These are phyloP conservation scores for Stephania yunnanensis DNA, from an alignment of 164 flowering plant species.

Conservation along the genomic window DNA sequence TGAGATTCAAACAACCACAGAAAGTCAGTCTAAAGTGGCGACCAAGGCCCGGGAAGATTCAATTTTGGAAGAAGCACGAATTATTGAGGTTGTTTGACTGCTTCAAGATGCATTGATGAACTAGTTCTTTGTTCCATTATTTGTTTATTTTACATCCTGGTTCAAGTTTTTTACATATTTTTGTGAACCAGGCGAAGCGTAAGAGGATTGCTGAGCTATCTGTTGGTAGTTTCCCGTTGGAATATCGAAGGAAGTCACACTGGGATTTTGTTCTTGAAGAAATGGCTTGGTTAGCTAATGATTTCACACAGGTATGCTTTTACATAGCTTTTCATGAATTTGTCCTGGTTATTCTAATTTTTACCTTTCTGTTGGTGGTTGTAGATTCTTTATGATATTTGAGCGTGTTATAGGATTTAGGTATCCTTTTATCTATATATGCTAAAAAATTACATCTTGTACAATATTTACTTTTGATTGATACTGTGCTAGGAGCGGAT, in stretches of 20 bases:
- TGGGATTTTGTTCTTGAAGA: slow-evolving; percentile 99
- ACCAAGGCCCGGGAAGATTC: slow-evolving; percentile 67
- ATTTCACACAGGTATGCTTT: slow-evolving; percentile 79
- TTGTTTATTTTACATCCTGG: neutral
- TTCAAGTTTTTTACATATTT: slow-evolving; percentile 15
- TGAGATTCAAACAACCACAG: slow-evolving; percentile 30
- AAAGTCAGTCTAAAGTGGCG: slow-evolving; percentile 19
- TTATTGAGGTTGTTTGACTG: slow-evolving; percentile 54
- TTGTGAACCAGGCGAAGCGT: slow-evolving; percentile 59
- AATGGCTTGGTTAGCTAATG: slow-evolving; percentile 99
- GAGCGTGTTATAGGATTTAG: neutral
- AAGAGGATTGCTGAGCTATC: slow-evolving; percentile 75
- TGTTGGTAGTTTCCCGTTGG: slow-evolving; percentile 31
- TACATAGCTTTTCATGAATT: neutral
- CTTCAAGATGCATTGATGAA: slow-evolving; percentile 1
- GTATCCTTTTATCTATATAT: neutral
- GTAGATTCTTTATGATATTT: neutral
- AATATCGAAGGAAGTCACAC: slow-evolving; percentile 56
- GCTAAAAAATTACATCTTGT: neutral
- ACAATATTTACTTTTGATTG: neutral
- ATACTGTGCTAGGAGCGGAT: slow-evolving; percentile 63
- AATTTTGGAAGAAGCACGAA: slow-evolving; percentile 72
- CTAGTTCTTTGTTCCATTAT: neutral
- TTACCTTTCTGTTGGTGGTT: neutral
- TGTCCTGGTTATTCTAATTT: neutral